Percentiles rank a stretch among this genome's conserved stretches.
These are phyloP conservation scores for Leishmania guyanensis DNA, from an alignment of 208 protist species.

Conservation along the genomic window DNA sequence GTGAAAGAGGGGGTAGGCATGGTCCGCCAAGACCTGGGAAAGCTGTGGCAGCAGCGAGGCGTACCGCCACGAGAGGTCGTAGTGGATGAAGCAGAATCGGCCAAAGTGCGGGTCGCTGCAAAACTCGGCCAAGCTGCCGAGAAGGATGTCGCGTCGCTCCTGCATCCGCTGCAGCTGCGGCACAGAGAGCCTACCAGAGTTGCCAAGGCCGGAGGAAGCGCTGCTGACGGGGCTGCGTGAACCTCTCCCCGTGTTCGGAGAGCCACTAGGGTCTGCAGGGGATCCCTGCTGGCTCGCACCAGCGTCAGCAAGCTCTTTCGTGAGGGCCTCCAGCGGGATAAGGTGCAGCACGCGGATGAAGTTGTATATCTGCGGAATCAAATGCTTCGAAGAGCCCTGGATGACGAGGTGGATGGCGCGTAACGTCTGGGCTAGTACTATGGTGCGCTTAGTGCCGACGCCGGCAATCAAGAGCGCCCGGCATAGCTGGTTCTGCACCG, in stretches of 20 bases:
- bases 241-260: neutral
- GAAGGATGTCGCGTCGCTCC: constrained; percentile 78
- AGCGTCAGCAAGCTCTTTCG: constrained; percentile 41
- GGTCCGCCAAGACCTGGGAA: constrained; percentile 62
- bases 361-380: constrained; percentile 82
- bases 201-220: neutral
- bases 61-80: constrained; percentile 86
- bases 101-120: constrained; percentile 70
- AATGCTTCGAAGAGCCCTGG: constrained; percentile 38
- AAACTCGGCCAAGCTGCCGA: constrained; percentile 89
- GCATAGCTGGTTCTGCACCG: constrained; percentile 74
- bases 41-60: constrained; percentile 64
- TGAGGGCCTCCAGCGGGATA: constrained; percentile 60
- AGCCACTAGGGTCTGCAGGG: constrained; percentile 5
- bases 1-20: constrained; percentile 27
- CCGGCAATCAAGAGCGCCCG: constrained; percentile 75
- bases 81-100: constrained; percentile 82
- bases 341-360: constrained; percentile 87
- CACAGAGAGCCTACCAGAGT: constrained; percentile 19
- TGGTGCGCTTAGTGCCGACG: constrained; percentile 57
- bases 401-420: constrained; percentile 78
- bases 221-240: constrained; percentile 21
- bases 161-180: constrained; percentile 41
- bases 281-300: constrained; percentile 5
- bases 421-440: constrained; percentile 86